Conservation (phyloP, 176 grass and related monocot species). For the Oryza coarctata region DNA sequence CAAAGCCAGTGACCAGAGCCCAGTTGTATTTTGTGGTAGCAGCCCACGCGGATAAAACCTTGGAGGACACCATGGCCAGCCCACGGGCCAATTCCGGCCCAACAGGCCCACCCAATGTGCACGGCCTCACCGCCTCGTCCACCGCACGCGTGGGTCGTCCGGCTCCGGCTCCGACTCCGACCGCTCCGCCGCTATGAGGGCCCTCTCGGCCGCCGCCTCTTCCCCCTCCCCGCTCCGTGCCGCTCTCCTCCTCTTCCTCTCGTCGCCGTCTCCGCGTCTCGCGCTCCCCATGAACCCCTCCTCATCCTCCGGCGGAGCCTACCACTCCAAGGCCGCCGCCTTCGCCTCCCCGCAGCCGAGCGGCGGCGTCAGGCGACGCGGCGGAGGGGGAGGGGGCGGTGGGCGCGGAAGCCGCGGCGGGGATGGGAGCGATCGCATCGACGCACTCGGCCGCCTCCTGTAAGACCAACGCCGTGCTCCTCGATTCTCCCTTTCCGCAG, state of each 20-base stretch:
- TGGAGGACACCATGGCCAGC: no score
- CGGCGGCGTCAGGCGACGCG: neutral
- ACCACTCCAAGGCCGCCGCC: conserved; percentile 42
- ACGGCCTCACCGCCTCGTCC: neutral
- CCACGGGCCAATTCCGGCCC: neutral
- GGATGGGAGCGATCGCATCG: conserved; percentile 47
- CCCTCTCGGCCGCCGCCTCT: no score
- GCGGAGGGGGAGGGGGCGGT: conserved; percentile 32
- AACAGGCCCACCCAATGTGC: neutral
- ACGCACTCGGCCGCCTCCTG: conserved; percentile 74
- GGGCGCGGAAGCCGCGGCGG: neutral
- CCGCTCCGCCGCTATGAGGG: conserved; percentile 24
- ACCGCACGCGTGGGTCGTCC: neutral
- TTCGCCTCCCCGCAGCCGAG: conserved; percentile 30
- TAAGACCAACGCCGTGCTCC: conserved; percentile 14
- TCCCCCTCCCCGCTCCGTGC: neutral
- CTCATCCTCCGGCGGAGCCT: conserved; percentile 26
- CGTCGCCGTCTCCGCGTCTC: neutral
- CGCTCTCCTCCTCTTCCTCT: conserved; percentile 21
- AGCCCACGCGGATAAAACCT: no score
- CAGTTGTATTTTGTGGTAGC: no score
- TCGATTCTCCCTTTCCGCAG: neutral
- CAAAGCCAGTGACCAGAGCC: no score
- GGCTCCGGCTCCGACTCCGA: no score
- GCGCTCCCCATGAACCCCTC: conserved; percentile 34